Conservation (phyloP, 2,329 filamentous ascomycete genomes). For the Pseudomassariella vexata region DNA sequence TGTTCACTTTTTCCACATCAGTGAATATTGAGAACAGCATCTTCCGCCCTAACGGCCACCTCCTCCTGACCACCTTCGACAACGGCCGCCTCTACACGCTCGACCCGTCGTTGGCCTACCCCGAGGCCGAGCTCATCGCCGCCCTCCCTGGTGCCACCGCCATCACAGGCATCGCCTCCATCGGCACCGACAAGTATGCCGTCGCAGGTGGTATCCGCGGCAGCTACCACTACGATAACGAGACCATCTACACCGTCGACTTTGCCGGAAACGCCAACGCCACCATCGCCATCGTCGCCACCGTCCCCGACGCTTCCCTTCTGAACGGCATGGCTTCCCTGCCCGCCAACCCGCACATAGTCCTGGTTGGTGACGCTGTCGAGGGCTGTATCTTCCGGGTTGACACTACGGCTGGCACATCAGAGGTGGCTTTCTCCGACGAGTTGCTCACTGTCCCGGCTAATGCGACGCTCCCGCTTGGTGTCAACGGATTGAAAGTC, state of each 20-base stretch:
- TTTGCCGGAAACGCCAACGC: constrained; percentile 8
- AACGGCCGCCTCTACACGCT: constrained; percentile 3
- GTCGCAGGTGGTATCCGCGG: constrained; percentile 7
- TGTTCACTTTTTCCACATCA: no score
- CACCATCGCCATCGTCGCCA: constrained; percentile 7
- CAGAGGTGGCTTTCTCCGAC: constrained; percentile 5
- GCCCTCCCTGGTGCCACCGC: constrained; percentile 1
- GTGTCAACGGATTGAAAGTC: constrained; percentile 10
- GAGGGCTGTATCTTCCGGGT: constrained; percentile 8
- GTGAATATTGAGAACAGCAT: constrained; percentile 5
- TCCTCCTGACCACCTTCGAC: constrained; percentile 4
- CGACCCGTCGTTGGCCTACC: not conserved
- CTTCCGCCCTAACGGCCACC: constrained; percentile 1
- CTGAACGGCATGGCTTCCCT: constrained; percentile 10
- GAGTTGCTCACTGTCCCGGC: no score
- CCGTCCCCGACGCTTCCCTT: constrained; percentile 9
- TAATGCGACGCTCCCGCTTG: constrained; percentile 7
- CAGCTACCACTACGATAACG: constrained; percentile 9
- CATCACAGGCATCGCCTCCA: constrained; percentile 2
- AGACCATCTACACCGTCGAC: constrained; percentile 11
- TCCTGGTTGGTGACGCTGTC: constrained; percentile 8
- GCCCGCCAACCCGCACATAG: constrained; percentile 5
- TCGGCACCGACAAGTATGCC: constrained; percentile 4
- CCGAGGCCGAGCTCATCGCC: constrained; percentile 1
- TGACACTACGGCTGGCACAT: constrained; percentile 6